A percentile compares a stretch with the other conserved stretches of the same genome.
phyloP scores from a whole-genome alignment of 192 early-diverging fungal species.

The Geranomyces variabilis region DNA sequence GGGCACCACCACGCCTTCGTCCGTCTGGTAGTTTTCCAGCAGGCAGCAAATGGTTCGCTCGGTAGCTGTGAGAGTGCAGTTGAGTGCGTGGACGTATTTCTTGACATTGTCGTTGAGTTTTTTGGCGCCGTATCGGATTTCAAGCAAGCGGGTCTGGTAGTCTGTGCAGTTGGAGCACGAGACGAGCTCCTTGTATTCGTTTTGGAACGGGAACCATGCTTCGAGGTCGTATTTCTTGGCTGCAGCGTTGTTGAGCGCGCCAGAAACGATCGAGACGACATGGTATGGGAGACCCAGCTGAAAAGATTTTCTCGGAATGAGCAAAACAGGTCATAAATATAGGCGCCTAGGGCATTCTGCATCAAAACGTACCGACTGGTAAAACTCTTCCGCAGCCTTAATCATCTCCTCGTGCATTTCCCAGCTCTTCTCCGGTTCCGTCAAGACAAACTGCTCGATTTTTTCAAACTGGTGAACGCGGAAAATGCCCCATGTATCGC shows the following conservation, averaged over 20 bases:
- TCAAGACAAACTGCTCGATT: conserved; percentile 97
- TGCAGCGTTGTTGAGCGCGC: conserved; percentile 97
- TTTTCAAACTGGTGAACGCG: conserved; percentile 99
- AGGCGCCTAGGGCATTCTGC: not conserved
- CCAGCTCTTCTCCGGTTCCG: conserved; percentile 97
- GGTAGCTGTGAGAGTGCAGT: conserved; percentile 95
- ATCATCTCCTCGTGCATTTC: conserved; percentile 99
- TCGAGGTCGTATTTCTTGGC: conserved; percentile 99
- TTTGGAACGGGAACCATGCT: conserved; percentile 99
- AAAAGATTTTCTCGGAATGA: too few species aligned
- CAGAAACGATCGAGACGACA: conserved; percentile 94
- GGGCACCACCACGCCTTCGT: conserved; percentile 85
- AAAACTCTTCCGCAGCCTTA: conserved; percentile 87
- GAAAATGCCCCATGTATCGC: conserved; percentile 99
- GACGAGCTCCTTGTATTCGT: conserved; percentile 97
- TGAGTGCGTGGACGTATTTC: conserved; percentile 96
- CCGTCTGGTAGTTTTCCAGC: conserved; percentile 95
- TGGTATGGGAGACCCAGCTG: conserved; percentile 93
- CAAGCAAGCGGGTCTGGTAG: conserved; percentile 92
- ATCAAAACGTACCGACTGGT: conserved; percentile 63
- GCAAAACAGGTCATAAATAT: too few species aligned
- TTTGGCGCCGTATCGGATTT: conserved; percentile 96
- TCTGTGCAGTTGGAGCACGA: conserved; percentile 99
- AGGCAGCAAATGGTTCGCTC: conserved; percentile 94
- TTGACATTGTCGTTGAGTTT: conserved; percentile 94